These are phyloP conservation scores for Cicer pinnatifidum DNA, from an alignment of 306 rosid species.

Conservation along the genomic window DNA sequence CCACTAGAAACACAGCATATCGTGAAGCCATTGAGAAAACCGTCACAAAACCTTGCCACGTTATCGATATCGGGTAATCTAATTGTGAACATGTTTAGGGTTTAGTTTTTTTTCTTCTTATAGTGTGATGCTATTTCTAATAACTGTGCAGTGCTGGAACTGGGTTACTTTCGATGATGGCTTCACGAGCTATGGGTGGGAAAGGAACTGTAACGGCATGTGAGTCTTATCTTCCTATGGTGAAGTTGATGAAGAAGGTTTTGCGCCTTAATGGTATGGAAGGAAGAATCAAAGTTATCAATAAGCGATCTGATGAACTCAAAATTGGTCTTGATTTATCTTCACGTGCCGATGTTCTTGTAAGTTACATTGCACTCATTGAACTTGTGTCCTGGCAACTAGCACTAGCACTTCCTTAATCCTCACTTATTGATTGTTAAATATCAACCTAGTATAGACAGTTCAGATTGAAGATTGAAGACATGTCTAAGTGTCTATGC, in stretches of 20 bases:
- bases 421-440: not conserved
- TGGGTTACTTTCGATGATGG: constrained; percentile 95
- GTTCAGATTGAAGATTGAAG: no score
- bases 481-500: no score
- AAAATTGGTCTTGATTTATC: constrained; percentile 62
- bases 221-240: constrained; percentile 98
- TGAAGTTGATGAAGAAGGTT: constrained; percentile 85
- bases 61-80: constrained; percentile 85
- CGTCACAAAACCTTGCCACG: constrained; percentile 69
- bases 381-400: not conserved
- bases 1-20: constrained; percentile 69
- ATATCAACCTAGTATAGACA: not conserved
- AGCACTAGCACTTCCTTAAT: not conserved
- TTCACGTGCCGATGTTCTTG: constrained; percentile 78
- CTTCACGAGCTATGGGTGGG: constrained; percentile 77
- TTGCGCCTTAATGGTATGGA: constrained; percentile 69
- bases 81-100: not conserved
- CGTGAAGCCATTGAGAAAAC: constrained; percentile 79
- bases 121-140: not conserved
- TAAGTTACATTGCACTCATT: constrained; percentile 48
- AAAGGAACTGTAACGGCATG: constrained; percentile 78
- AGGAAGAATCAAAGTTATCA: constrained; percentile 61
- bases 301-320: constrained; percentile 93
- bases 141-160: constrained; percentile 78
- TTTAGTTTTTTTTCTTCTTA: not conserved